Evolutionary conservation across 306 rosid species (phyloP), one percentile per base, ranked within the genome.

Genomic region (Astragalus membranaceus): DNA sequence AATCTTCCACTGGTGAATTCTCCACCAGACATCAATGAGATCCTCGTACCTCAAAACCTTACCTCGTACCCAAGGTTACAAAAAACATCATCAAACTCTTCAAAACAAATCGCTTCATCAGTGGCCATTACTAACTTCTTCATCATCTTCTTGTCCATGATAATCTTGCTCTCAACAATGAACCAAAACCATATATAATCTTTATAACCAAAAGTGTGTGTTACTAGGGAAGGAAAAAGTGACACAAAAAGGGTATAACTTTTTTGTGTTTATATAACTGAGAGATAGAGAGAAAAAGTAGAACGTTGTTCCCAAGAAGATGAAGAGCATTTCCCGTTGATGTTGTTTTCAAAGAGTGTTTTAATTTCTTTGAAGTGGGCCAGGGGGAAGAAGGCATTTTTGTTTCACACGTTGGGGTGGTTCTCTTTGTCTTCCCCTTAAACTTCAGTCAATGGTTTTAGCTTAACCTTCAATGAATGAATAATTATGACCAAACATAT

Each of bases 381-480:
- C 87, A 76, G 17, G 55, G 2, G 14, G 54, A 72, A 58, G 80
- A 69, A 82, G 83, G 85, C 78, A 75, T 68, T 81, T 85, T 83
- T 81, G 91, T 89, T 85, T 87, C 92, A 81, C 88, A 82, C 85
- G 72, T 85, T 85, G 91, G 89, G 76, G 84, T 44, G 83, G 75
- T 82, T 82, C 83, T 55, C 53, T 78, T 78, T 85, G 90, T 84
- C 85, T 74, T 84, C 77, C 76, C 68, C 59, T 8, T 77, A 14
- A 53, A 56, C 75, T 73, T 12, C 70, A 75, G 85, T 86, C 80
- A 60, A 75, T 75, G 88, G 52, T 68, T 73, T 81, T 79, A 36
- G 76, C 59, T 55, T 48, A 70, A 46, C 49, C 48, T 66, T 67
- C 23, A 20, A 39, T 78, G 4, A 52, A 62, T 70, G 13, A 55